Conservation (phyloP, 225 moss, liverwort and hornwort genomes). For the Bryum argenteum region DNA sequence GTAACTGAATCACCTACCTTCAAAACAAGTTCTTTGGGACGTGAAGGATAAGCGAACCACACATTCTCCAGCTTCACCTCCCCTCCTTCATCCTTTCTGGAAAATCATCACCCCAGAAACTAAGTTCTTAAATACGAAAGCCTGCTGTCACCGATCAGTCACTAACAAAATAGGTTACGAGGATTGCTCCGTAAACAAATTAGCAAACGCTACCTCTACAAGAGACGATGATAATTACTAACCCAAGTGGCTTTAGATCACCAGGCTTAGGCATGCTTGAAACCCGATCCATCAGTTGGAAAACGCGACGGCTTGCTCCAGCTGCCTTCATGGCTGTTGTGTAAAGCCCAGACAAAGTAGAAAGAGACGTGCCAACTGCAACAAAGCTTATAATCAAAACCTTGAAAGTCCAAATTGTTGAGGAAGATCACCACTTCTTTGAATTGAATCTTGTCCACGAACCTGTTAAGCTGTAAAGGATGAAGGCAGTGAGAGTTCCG, state of each 20-base stretch:
- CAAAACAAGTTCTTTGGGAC: constrained; percentile 90
- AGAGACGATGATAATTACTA: background rate
- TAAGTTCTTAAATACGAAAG: too few species aligned
- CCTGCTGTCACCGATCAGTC: too few species aligned
- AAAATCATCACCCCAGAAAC: constrained; percentile 14
- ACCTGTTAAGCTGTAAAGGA: constrained; percentile 98
- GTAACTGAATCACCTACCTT: constrained; percentile 47
- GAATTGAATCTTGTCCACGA: too few species aligned
- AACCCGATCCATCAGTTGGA: constrained; percentile 85
- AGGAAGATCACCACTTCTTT: too few species aligned
- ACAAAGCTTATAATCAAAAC: background rate
- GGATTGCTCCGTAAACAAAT: too few species aligned
- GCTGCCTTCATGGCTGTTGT: constrained; percentile 94
- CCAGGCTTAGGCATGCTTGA: constrained; percentile 84
- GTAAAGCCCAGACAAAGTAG: constrained; percentile 85
- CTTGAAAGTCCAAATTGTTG: background rate
- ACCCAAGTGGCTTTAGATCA: constrained; percentile 73
- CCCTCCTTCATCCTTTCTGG: constrained; percentile 69
- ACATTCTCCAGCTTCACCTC: constrained; percentile 88
- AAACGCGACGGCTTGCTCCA: constrained; percentile 95
- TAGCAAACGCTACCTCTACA: too few species aligned
- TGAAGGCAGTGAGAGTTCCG: constrained; percentile 89
- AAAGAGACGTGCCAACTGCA: constrained; percentile 87
- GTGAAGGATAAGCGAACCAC: constrained; percentile 98
- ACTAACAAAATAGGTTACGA: too few species aligned